phyloP scores from a whole-genome alignment of 495 filamentous ascomycete species.

The Trichoderma orchidacearum region DNA sequence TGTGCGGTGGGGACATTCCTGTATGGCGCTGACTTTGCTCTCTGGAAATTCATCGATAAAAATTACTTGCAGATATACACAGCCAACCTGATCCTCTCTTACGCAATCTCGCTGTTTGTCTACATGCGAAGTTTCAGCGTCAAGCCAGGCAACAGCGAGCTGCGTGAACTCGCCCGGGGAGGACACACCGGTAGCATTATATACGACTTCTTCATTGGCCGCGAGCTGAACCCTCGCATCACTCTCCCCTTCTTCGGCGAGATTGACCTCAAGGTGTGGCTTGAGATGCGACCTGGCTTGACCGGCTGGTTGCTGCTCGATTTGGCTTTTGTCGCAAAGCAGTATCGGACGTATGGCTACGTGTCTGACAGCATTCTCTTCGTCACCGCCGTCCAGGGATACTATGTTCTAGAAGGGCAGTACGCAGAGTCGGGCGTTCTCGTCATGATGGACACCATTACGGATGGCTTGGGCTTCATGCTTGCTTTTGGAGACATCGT shows the following conservation, averaged over 20 bases:
- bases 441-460: conserved; percentile 91
- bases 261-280: conserved; percentile 83
- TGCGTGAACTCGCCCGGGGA: conserved; percentile 67
- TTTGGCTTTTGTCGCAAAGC: conserved; percentile 72
- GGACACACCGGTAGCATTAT: conserved; percentile 74
- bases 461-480: conserved; percentile 95
- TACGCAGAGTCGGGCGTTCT: conserved; percentile 85
- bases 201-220: conserved; percentile 96
- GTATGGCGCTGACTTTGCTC: conserved; percentile 65
- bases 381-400: conserved; percentile 59
- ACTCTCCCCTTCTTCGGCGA: conserved; percentile 63
- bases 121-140: conserved; percentile 73
- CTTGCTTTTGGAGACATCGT: conserved; percentile 83
- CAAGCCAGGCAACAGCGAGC: conserved; percentile 49
- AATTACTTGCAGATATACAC: conserved; percentile 81
- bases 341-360: conserved; percentile 71
- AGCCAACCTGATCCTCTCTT: conserved; percentile 63
- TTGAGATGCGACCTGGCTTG: conserved; percentile 83
- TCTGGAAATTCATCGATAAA: conserved; percentile 89
- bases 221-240: conserved; percentile 88
- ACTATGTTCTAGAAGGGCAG: conserved; percentile 75
- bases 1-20: conserved; percentile 57
- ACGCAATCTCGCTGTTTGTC: conserved; percentile 52
- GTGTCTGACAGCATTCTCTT: conserved; percentile 82
- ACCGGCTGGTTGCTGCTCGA: conserved; percentile 82